Base-by-base conservation (phyloP, 768 basidiomycete species). In the Royoungia palumana region DNA sequence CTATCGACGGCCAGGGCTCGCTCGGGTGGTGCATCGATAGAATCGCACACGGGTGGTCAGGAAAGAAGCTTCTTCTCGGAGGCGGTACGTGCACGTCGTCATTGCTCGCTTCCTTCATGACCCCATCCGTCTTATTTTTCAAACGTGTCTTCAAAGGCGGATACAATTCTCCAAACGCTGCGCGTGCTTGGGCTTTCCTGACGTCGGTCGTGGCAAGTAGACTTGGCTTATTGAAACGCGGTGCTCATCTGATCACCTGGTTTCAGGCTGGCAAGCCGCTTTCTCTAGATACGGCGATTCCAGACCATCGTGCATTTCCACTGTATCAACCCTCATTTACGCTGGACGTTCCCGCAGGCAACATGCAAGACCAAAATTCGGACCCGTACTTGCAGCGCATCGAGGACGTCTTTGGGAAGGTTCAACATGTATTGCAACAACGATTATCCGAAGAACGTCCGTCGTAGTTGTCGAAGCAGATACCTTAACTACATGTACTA, bases 121-220 rank as follows among this genome's bases (percentile, higher is more conserved):
- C 35, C 24, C 21, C 20, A 16, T 34, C n/a, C n/a, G n/a, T 10
- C 3, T 28, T 22, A 32, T 14, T 16, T 32, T 16, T 32, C 9
- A 35, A 49, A 30, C 7, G 58, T 64, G 19, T 48, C 62, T 38
- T 51, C 30, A 30, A 67, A 78, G 91, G 93, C 16, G 94, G 94
- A 0, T 96, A 98, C 63, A 75, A 88, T 57, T 79, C 81, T 5
- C 71, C 89, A 2, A 94, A 94, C 56, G 83, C 83, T 2, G 93
- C 94, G 0, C 78, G 93, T 12, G 89, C 89, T 0, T 96, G 92
- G 91, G 74, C 89, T 1, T 82, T 82, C 58, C 68, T 94, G 16
- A 95, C 93, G 1, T 85, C 86, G 0, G 69, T 89, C 5, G 79
- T 80, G 24, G 89, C 92, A 56, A 53, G 86, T 71, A 16, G 12